A percentile compares a stretch with the other conserved stretches of the same genome.
Conservation (phyloP, 805 yeast genomes). For the Candida tibetensis region DNA sequence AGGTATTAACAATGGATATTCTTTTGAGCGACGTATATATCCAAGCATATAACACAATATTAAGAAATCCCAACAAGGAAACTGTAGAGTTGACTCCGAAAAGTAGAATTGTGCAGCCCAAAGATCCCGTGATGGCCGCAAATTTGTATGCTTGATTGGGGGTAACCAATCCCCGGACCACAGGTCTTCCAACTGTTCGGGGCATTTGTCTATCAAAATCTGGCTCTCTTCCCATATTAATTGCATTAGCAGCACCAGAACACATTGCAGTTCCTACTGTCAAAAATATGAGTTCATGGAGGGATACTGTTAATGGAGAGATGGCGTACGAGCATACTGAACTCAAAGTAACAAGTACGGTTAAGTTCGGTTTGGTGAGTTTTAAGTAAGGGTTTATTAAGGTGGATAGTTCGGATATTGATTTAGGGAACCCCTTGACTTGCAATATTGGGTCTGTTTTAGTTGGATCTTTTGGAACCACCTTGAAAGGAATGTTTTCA, state of each 20-base stretch:
- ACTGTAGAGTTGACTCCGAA: slow-evolving; percentile 86
- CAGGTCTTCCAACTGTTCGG: slow-evolving; percentile 85
- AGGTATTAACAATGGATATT: slow-evolving; percentile 80
- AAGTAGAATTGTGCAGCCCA: slow-evolving; percentile 68
- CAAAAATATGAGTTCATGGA: slow-evolving; percentile 65
- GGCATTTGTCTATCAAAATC: slow-evolving; percentile 83
- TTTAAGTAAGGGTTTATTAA: slow-evolving; percentile 64
- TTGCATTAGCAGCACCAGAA: slow-evolving; percentile 94
- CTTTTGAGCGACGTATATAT: slow-evolving; percentile 88
- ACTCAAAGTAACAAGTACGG: slow-evolving; percentile 83
- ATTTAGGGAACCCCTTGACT: slow-evolving; percentile 1
- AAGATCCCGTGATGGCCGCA: slow-evolving; percentile 69
- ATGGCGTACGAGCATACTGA: slow-evolving; percentile 92
- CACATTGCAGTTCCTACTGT: slow-evolving; percentile 84
- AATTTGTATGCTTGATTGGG: slow-evolving; percentile 76
- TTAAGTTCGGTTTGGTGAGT: slow-evolving; percentile 86
- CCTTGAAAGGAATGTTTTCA: slow-evolving; percentile 54
- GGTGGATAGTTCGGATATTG: slow-evolving; percentile 30
- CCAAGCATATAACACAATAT: slow-evolving; percentile 85
- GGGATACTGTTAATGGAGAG: slow-evolving; percentile 77
- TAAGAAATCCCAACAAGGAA: slow-evolving; percentile 72
- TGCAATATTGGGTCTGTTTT: not conserved
- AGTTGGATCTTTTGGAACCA: slow-evolving; percentile 37
- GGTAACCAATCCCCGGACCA: slow-evolving; percentile 76
- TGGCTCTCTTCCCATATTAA: slow-evolving; percentile 96